These are phyloP conservation scores for Kluyveromyces nonfermentans DNA, from an alignment of 805 yeast species.

Conservation along the genomic window DNA sequence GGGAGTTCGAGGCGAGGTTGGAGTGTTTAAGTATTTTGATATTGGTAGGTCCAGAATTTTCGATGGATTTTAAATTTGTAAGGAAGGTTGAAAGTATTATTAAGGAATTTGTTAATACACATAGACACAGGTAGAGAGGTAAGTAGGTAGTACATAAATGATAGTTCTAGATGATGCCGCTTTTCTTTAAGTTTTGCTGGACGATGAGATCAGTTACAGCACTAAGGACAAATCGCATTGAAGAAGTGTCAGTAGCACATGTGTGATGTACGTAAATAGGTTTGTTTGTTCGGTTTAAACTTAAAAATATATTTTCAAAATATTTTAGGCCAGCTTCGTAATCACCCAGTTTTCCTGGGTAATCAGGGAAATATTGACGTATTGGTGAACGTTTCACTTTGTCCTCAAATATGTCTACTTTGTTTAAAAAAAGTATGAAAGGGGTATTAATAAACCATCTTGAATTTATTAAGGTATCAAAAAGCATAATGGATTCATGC, in stretches of 20 bases:
- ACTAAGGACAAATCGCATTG: constrained; percentile 82
- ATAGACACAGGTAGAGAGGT: too few species aligned
- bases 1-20: neutral
- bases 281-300: constrained; percentile 49
- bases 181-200: constrained; percentile 67
- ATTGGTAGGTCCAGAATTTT: neutral
- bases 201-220: constrained; percentile 91
- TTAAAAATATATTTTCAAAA: constrained; percentile 59
- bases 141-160: too few species aligned
- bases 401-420: constrained; percentile 68
- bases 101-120: too few species aligned
- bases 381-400: constrained; percentile 63
- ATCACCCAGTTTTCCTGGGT: constrained; percentile 53
- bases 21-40: too few species aligned
- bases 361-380: constrained; percentile 68
- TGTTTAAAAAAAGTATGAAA: constrained; percentile 80
- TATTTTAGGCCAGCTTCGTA: constrained; percentile 58
- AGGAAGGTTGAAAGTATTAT: too few species aligned
- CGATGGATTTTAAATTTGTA: neutral
- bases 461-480: constrained; percentile 76
- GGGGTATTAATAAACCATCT: constrained; percentile 81
- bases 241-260: constrained; percentile 86
- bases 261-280: constrained; percentile 90
- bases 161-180: constrained; percentile 67
- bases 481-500: constrained; percentile 80